These are phyloP conservation scores for Torulaspora microellipsoides DNA, from an alignment of 805 yeast species.

Conservation along the genomic window DNA sequence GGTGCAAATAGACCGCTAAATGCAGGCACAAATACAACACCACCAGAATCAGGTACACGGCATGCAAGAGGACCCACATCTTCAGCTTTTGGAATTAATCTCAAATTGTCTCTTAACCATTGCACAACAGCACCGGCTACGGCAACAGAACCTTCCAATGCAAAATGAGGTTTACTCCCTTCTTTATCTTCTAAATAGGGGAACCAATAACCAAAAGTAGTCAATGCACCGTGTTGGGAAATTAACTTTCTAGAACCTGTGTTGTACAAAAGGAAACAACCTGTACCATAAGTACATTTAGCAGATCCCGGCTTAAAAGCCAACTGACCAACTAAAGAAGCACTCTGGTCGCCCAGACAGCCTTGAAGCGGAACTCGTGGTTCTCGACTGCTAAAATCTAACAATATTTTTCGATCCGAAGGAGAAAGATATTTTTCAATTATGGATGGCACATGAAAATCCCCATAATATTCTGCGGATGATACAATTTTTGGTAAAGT, in stretches of 20 bases:
- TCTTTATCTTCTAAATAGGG: constrained; percentile 51
- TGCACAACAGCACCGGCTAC: constrained; percentile 93
- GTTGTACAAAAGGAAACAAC: constrained; percentile 85
- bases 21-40: constrained; percentile 93
- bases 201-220: constrained; percentile 90
- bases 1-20: constrained; percentile 94
- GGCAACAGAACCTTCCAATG: constrained; percentile 92
- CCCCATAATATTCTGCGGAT: constrained; percentile 73
- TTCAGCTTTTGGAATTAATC: constrained; percentile 71
- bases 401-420: constrained; percentile 48
- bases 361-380: constrained; percentile 75
- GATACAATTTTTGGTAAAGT: constrained; percentile 73
- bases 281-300: constrained; percentile 95
- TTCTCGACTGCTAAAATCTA: constrained; percentile 45
- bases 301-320: constrained; percentile 83
- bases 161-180: constrained; percentile 64
- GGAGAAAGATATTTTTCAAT: constrained; percentile 48
- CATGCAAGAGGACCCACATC: constrained; percentile 90
- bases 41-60: constrained; percentile 75
- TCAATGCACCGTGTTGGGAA: constrained; percentile 75
- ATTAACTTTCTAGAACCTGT: constrained; percentile 72
- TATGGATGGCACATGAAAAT: constrained; percentile 52
- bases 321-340: constrained; percentile 88
- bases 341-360: constrained; percentile 90
- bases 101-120: constrained; percentile 89